Conservation (phyloP, 2,329 filamentous ascomycete species). For the Talaromyces sp. region DNA sequence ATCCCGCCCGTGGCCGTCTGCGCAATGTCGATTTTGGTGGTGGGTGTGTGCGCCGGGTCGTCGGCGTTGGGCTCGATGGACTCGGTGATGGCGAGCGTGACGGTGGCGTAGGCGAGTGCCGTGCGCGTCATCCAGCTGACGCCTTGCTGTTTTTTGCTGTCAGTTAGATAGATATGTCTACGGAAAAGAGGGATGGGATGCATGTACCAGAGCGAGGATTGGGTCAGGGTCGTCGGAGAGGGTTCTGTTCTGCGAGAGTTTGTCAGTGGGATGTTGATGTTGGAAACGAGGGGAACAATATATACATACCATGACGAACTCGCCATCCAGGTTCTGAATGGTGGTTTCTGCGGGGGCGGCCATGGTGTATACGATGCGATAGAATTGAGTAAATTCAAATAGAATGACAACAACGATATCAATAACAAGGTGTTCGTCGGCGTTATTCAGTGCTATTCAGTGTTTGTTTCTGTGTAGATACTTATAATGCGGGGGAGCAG, state of each 20-base stretch:
- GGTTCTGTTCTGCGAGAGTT: constrained; percentile 62
- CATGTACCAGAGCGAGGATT: constrained; percentile 56
- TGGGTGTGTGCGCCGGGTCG: constrained; percentile 22
- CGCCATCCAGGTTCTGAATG: constrained; percentile 62
- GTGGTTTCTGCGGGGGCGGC: constrained; percentile 65
- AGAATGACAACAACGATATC: neutral
- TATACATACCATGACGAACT: constrained; percentile 59
- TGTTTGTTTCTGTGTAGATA: neutral
- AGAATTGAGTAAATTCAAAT: neutral
- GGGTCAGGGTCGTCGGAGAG: constrained; percentile 66
- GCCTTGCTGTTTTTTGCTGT: constrained; percentile 50
- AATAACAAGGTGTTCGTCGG: neutral
- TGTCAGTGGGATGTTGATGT: neutral
- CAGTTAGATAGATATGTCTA: neutral
- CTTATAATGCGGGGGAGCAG: neutral
- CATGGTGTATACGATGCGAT: constrained; percentile 46
- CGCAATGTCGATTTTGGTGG: constrained; percentile 64
- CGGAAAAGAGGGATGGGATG: neutral
- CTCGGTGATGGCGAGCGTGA: constrained; percentile 61
- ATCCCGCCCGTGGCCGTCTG: constrained; percentile 69
- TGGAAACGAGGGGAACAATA: neutral
- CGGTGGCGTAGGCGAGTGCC: constrained; percentile 62
- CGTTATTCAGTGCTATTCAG: neutral
- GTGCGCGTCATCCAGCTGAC: constrained; percentile 69
- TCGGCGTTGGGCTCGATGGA: constrained; percentile 44